phyloP scores from a whole-genome alignment of 139 green algal species.

The Diplosphaera chodatii region DNA sequence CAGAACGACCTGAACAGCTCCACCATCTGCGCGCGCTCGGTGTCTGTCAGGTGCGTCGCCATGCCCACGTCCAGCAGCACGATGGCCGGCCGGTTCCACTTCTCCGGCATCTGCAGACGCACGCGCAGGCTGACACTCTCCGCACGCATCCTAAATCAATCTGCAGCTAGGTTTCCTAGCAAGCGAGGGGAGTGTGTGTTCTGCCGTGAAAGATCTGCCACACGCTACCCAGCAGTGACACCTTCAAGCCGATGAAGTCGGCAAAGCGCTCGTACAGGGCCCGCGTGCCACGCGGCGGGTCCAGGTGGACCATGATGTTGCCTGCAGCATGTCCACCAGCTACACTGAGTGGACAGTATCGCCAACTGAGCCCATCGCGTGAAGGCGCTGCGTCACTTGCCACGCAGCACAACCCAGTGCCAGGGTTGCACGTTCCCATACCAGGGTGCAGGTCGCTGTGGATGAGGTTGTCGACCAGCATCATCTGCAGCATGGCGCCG shows the following conservation, averaged over 20 bases:
- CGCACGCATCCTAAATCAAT: no score
- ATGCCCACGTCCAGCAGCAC: conserved; percentile 89
- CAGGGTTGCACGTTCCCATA: no score
- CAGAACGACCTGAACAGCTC: conserved; percentile 44
- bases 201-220: no score
- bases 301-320: conserved; percentile 82
- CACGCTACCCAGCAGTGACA: no score
- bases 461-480: conserved; percentile 94
- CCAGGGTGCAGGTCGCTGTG: conserved; percentile 82
- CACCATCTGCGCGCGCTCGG: conserved; percentile 58
- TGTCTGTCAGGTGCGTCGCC: conserved; percentile 65
- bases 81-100: conserved; percentile 58
- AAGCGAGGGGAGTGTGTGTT: no score
- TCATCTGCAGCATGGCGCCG: conserved; percentile 88
- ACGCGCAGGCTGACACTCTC: no score
- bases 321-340: conserved; percentile 26
- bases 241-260: not conserved
- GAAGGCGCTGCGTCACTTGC: no score
- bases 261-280: conserved; percentile 28
- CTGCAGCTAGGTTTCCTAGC: no score
- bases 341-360: no score
- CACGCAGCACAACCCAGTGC: not conserved
- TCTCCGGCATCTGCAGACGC: conserved; percentile 15
- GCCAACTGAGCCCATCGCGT: no score
- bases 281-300: conserved; percentile 36